Conservation (phyloP, 2,329 filamentous ascomycete genomes). For the Phaeophleospora eucalypticola region DNA sequence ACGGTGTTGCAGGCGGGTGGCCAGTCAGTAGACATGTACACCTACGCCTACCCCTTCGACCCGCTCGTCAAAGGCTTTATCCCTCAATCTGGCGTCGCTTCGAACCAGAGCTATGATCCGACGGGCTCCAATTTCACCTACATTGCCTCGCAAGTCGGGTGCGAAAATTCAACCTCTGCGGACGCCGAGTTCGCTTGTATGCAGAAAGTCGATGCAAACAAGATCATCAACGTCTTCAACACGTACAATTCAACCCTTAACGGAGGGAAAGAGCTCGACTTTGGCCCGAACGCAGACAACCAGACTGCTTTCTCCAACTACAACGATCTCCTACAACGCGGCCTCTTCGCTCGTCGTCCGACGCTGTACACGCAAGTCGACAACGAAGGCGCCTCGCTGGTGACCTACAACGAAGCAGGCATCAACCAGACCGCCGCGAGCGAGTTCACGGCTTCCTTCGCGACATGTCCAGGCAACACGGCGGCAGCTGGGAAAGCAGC, state of each 20-base stretch:
- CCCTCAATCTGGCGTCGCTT: constrained; percentile 31
- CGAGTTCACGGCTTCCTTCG: constrained; percentile 1
- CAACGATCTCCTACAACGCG: constrained; percentile 9
- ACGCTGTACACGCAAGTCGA: constrained; percentile 12
- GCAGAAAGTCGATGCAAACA: constrained; percentile 8
- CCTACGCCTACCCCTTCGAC: constrained; percentile 32
- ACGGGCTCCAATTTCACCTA: constrained; percentile 15
- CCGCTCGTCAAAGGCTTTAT: constrained; percentile 37
- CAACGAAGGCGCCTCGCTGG: constrained; percentile 15
- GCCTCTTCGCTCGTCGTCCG: constrained; percentile 11
- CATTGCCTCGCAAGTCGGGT: constrained; percentile 10
- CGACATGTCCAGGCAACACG: constrained; percentile 40
- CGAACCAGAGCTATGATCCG: constrained; percentile 11
- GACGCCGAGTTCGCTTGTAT: constrained; percentile 13
- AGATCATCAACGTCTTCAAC: constrained; percentile 16
- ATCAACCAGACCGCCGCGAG: constrained; percentile 13
- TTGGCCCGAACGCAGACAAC: constrained; percentile 11
- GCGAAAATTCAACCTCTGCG: constrained; percentile 2
- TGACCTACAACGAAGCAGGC: constrained; percentile 7
- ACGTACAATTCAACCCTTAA: constrained; percentile 12
- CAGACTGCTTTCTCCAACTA: constrained; percentile 18
- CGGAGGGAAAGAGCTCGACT: constrained; percentile 4
- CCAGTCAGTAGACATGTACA: constrained; percentile 26
- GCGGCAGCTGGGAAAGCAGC: constrained; percentile 36
- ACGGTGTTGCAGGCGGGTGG: constrained; percentile 15